Base-by-base conservation (phyloP, 768 basidiomycete species). In the Trametes coccinea region DNA sequence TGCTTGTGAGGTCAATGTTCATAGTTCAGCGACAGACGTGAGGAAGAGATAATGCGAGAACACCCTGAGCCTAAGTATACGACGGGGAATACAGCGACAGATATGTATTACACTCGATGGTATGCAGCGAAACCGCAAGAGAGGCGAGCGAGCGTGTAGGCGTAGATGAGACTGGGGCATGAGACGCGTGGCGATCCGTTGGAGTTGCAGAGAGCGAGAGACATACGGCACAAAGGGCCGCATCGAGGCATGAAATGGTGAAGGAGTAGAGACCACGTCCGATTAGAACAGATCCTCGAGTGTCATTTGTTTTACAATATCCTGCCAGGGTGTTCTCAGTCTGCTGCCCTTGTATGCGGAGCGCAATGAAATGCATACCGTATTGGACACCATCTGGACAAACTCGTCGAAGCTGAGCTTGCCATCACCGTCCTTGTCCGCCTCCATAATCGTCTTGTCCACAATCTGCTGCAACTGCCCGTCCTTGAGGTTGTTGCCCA, bases 381-480 rank as follows among this genome's bases (percentile, higher is more conserved):
- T 98, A 74, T 94, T 96, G 31, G 95, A 92, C 30, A 99, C 97
- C 87, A 98, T 98, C 70, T 85, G 82, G 2, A 94, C 86, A 74
- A 99, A 99, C 76, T 98, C 97, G 58, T 97, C 95, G 68, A 99
- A 99, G 76, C 86, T 93, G 62, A 99, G 82, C 75, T 95, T 98
- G 30, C 97, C 97, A 72, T 99, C 97, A 2, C 92, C 95, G 71
- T 99, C 95, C 73, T 93, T 90, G 72, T 99, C 97, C 10, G 95
- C 97, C 77, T 99, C 97, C 94, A 99, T 95, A 73, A 99, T 99
- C 8, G 97, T 98, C 80, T 99, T 99, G 76, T 99, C 97, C 16
- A 99, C 97, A 61, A 99, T 99, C 74, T 98, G 97, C 75, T 99
- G 97, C 61, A 99, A 78, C 79, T 98, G 97, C 72, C 96, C 92